Evolutionary conservation across 2,329 filamentous ascomycete species (phyloP).

Genomic region (Colletotrichum cordylinicola): DNA sequence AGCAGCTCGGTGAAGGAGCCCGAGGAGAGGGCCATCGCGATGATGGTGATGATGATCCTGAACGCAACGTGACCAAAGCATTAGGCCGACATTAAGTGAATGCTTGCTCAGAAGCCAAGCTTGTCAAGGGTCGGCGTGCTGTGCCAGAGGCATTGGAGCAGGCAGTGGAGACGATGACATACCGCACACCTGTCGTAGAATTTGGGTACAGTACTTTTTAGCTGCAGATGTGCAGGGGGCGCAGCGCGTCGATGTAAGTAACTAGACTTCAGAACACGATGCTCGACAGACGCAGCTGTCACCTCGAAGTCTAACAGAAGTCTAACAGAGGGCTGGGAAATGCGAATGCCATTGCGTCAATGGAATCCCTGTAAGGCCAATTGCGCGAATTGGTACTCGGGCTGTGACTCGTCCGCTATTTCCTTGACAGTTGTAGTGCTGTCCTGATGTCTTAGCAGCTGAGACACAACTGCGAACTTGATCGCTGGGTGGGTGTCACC

Average conservation of each 20-base stretch:
- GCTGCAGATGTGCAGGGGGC: neutral
- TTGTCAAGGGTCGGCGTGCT: neutral
- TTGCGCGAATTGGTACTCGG: neutral
- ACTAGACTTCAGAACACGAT: neutral
- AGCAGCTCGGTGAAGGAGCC: neutral
- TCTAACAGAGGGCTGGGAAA: neutral
- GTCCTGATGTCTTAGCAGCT: neutral
- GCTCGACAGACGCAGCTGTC: neutral
- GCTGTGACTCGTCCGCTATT: neutral
- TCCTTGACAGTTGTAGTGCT: neutral
- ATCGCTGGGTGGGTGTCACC: neutral
- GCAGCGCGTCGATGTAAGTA: neutral
- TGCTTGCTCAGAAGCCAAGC: neutral
- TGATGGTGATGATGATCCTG: neutral
- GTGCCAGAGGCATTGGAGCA: neutral
- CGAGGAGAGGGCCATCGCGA: neutral
- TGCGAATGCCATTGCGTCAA: neutral
- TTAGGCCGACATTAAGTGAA: accelerated
- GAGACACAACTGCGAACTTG: neutral
- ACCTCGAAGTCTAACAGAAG: neutral
- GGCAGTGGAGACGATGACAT: neutral
- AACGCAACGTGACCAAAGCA: neutral
- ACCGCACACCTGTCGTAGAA: neutral
- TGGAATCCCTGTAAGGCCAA: neutral
- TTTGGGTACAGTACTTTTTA: neutral